A percentile compares a stretch with the other conserved stretches of the same genome.
Evolutionary conservation across 2,329 filamentous ascomycete genomes (phyloP).

Genomic region (Aspergillus spinulosporus): DNA sequence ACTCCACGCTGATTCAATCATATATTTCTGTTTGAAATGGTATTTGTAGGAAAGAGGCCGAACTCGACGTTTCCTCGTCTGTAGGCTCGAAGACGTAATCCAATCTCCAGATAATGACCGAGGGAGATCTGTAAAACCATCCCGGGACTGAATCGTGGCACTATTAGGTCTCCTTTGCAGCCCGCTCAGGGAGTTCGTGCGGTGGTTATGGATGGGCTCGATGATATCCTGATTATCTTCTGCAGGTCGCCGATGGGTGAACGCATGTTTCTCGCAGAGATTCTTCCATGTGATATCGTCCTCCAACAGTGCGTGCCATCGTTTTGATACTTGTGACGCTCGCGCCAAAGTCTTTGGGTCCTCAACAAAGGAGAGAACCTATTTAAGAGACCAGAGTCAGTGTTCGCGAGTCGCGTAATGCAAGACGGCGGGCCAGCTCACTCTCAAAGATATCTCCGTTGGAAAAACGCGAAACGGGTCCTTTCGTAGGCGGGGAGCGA

Average conservation of each 20-base stretch:
- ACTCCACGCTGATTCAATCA: slow-evolving; percentile 96
- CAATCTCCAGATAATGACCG: slow-evolving; percentile 37
- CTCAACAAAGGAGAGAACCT: slow-evolving; percentile 96
- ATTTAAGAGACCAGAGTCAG: slow-evolving; percentile 18
- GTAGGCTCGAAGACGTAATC: slow-evolving; percentile 32
- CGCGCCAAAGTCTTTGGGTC: slow-evolving; percentile 91
- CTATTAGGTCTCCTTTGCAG: slow-evolving; percentile 29
- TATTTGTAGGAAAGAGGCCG: slow-evolving; percentile 85
- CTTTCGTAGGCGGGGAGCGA: slow-evolving; percentile 90
- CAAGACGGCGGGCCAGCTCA: slow-evolving; percentile 48
- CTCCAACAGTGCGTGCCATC: slow-evolving; percentile 89
- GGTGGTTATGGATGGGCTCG: slow-evolving; percentile 36
- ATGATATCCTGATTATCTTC: slow-evolving; percentile 42
- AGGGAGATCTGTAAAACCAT: slow-evolving; percentile 50
- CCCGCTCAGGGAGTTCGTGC: slow-evolving; percentile 23
- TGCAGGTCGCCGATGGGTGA: slow-evolving; percentile 71
- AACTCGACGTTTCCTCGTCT: slow-evolving; percentile 50
- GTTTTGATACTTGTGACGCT: slow-evolving; percentile 90
- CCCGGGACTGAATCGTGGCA: slow-evolving; percentile 43
- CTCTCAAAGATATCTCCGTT: slow-evolving; percentile 86
- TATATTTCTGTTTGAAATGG: slow-evolving; percentile 95
- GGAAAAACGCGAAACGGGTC: slow-evolving; percentile 92
- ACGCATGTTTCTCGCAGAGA: slow-evolving; percentile 93
- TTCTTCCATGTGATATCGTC: slow-evolving; percentile 99
- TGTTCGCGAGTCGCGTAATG: background rate